Evolutionary conservation across 2,329 filamentous ascomycete species (phyloP), one percentile per base, ranked within the genome.

Genomic region (Diaporthe caulivora): DNA sequence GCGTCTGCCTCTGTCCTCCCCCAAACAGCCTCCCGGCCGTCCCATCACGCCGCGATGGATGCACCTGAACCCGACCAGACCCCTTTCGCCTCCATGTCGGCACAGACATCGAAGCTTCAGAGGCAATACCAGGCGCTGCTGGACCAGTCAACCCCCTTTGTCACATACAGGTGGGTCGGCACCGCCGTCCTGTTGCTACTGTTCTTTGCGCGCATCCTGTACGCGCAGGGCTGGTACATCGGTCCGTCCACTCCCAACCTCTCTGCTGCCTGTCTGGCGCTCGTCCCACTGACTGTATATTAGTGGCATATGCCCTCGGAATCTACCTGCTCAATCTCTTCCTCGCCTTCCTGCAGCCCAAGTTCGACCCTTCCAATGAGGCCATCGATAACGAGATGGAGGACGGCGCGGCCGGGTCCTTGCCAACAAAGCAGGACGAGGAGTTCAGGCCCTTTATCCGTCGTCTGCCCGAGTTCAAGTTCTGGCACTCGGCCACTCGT

Each of bases 271-370:
- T 9, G 47, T n/a, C 47, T 44, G 44, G 24, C 26, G 49, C 34
- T 6, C 13, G 21, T 54, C 44, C 34, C 49, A 70, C 76, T 79
- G 77, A 76, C 78, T 42, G 15, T 10, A 13, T 6, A n/a, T 55
- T 78, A 97, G 97, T 99, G 80, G 96, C 95, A 78, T 99, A 99
- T 85, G 97, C 96, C 49, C 92, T 99, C 72, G 97, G 96, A 78
- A 99, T 99, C 85, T 99, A 99, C 88, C 94, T 99, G 62, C 92
- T 99, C 75, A 99, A 99, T 86, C 92, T 99, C 75, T 99, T 99
- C 90, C 94, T 99, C 82, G 97, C 97, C 79, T 99, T 99, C 88
- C 90, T 99, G 71, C 94, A 96, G 81, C 97, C 97, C 79, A 99
- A 99, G 87, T 98, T 99, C 87, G 97, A 99, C 86, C 97, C 97